These are phyloP conservation scores for Tylopilus felleus DNA, from an alignment of 768 basidiomycete genomes.

Conservation along the genomic window DNA sequence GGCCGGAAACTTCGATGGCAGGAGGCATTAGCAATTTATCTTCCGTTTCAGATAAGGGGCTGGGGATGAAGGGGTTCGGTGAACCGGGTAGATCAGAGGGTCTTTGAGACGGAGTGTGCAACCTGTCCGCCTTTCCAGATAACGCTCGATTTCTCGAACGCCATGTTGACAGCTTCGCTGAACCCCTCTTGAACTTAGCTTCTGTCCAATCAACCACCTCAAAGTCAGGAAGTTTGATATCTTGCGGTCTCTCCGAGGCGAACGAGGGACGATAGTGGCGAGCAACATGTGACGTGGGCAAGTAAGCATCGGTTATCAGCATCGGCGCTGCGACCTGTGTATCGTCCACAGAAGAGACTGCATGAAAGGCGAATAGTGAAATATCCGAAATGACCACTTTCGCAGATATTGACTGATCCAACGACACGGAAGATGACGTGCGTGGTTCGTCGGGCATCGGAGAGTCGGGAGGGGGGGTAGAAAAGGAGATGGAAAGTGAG, in stretches of 20 bases:
- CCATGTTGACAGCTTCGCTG: slow-evolving; percentile 64
- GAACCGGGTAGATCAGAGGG: slow-evolving; percentile 14
- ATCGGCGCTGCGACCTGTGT: slow-evolving; percentile 54
- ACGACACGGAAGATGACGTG: background rate
- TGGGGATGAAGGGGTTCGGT: slow-evolving; percentile 18
- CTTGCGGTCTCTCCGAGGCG: slow-evolving; percentile 15
- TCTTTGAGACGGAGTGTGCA: slow-evolving; percentile 18
- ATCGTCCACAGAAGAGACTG: slow-evolving; percentile 17
- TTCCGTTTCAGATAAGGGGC: slow-evolving; percentile 14
- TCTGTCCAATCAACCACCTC: slow-evolving; percentile 63
- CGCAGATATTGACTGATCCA: slow-evolving; percentile 9
- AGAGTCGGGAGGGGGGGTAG: slow-evolving; percentile 4
- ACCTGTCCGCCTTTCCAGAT: slow-evolving; percentile 15
- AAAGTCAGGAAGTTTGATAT: slow-evolving; percentile 49
- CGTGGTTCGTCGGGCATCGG: background rate
- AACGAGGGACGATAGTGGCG: slow-evolving; percentile 42
- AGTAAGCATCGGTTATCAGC: slow-evolving; percentile 68
- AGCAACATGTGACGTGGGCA: slow-evolving; percentile 54
- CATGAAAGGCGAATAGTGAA: slow-evolving; percentile 53
- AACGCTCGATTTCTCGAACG: slow-evolving; percentile 40
- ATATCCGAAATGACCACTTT: slow-evolving; percentile 41
- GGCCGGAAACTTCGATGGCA: slow-evolving; percentile 20
- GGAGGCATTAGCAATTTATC: slow-evolving; percentile 11
- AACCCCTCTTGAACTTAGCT: slow-evolving; percentile 34
- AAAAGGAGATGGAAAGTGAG: slow-evolving; percentile 15